phyloP scores from a whole-genome alignment of 75 land plant genomes.

The Sequoia sempervirens region DNA sequence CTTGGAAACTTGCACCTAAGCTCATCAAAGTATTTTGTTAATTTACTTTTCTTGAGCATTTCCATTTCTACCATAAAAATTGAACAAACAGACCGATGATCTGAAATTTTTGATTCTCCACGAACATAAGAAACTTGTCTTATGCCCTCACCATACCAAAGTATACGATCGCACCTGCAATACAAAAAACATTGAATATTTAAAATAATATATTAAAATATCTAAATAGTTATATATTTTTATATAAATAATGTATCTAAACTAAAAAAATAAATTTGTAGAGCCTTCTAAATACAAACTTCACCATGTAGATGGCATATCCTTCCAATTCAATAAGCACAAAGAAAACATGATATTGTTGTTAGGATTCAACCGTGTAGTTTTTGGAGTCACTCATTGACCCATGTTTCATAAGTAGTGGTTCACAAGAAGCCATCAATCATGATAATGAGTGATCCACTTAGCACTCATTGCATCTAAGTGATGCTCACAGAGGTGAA shows the following conservation, averaged over 20 bases:
- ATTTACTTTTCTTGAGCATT: constrained; percentile 26
- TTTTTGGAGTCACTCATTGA: too few species aligned
- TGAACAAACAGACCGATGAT: constrained; percentile 58
- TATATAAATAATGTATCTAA: background rate
- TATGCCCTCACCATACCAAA: constrained; percentile 54
- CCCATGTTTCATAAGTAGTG: too few species aligned
- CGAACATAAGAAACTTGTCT: constrained; percentile 39
- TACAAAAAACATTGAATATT: background rate
- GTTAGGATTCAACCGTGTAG: too few species aligned
- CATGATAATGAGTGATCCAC: too few species aligned
- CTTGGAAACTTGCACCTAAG: constrained; percentile 14
- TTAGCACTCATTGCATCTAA: too few species aligned
- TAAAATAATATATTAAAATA: background rate
- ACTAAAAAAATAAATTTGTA: background rate
- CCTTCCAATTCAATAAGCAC: background rate
- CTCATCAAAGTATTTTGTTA: constrained; percentile 15
- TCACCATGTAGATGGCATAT: background rate
- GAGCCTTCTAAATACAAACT: background rate
- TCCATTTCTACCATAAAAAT: constrained; percentile 40
- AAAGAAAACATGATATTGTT: background rate
- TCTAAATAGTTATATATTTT: background rate
- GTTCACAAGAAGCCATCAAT: too few species aligned
- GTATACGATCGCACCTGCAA: constrained; percentile 60
- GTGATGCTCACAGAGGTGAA: too few species aligned
- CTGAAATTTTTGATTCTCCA: constrained; percentile 52